Base-by-base conservation (phyloP, 2,329 filamentous ascomycete genomes). In the Penicillium concentricum region DNA sequence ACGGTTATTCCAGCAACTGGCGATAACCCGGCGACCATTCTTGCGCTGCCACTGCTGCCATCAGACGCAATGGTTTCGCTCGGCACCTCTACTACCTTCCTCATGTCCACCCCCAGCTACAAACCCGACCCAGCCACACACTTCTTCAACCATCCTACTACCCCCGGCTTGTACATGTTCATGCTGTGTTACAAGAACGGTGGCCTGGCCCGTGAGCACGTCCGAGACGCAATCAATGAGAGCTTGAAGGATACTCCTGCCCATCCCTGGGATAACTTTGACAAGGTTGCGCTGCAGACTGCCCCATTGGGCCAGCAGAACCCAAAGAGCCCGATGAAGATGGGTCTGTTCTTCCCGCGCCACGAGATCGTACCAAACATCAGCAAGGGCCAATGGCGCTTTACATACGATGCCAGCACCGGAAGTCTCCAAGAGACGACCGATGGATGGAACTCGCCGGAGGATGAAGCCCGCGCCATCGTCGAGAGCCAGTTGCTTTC, bases 171-270 rank as follows among this genome's bases (percentile, higher is more conserved):
- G 58, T 97, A 96, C 83, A 97, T 99, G 94, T 97, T 99, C 77
- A 99, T 99, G 94, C 86, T 99, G 35, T 99, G 94, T 82, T 99
- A 97, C 81, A 97, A 97, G 78, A 99, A 99, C 76, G 94, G 94
- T 65, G 92, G 92, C 2, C 85, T 97, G 1, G 93, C 94, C 2
- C 89, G 94, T 43, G 94, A 99, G 73, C 87, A 90, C 67, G 85
- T 97, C 60, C 89, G 94, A 53, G 91, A 99, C 70, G 82, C 84
- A 0, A 84, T 97, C 51, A 88, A 91, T 60, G 67, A 75, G 54
- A 70, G 72, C 39, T 74, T 78, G 22, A 73, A 79, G 10, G 72
- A 74, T 30, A 64, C 74, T 5, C 81, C 70, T n/a, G 56, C 70
- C 10, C 74, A 87, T 54, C 79, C 81, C 12, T 99, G 94, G 94